phyloP scores from a whole-genome alignment of 768 basidiomycete species.

The Gautieria morchelliformis region DNA sequence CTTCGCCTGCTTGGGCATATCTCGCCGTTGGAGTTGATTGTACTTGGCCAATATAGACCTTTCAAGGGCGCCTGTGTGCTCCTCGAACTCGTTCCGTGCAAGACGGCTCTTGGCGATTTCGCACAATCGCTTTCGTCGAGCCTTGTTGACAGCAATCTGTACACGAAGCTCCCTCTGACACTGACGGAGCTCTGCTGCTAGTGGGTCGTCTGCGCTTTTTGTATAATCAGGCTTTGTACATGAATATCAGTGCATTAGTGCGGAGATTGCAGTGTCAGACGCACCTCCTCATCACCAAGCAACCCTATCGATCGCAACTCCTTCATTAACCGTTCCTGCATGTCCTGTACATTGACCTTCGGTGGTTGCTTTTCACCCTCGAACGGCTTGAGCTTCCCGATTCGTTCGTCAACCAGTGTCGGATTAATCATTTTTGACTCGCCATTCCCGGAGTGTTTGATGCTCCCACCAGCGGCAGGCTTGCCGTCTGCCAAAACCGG shows the following conservation, averaged over 20 bases:
- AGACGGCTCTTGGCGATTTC: constrained; percentile 77
- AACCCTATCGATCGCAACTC: constrained; percentile 72
- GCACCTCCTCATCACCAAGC: constrained; percentile 49
- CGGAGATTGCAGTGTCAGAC: constrained; percentile 1
- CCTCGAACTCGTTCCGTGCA: constrained; percentile 86
- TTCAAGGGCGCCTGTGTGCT: constrained; percentile 77
- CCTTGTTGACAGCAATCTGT: constrained; percentile 76
- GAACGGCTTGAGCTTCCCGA: constrained; percentile 7
- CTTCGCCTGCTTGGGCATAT: constrained; percentile 39
- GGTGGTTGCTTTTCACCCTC: constrained; percentile 9
- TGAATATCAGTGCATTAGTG: constrained; percentile 33
- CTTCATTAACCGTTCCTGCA: constrained; percentile 67
- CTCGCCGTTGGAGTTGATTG: constrained; percentile 61
- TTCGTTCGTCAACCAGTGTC: constrained; percentile 61
- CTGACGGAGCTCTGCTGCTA: constrained; percentile 81
- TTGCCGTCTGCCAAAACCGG: constrained; percentile 25
- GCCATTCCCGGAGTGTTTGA: constrained; percentile 28
- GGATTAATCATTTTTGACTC: constrained; percentile 66
- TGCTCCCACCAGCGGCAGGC: constrained; percentile 1
- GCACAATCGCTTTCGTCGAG: constrained; percentile 63
- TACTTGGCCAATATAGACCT: constrained; percentile 69
- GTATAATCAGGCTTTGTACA: constrained; percentile 4
- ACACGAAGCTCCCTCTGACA: constrained; percentile 74
- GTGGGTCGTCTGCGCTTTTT: constrained; percentile 63
- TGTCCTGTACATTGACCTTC: constrained; percentile 67